phyloP scores from a whole-genome alignment of 768 basidiomycete species.

The Rhizopogon vinicolor region DNA sequence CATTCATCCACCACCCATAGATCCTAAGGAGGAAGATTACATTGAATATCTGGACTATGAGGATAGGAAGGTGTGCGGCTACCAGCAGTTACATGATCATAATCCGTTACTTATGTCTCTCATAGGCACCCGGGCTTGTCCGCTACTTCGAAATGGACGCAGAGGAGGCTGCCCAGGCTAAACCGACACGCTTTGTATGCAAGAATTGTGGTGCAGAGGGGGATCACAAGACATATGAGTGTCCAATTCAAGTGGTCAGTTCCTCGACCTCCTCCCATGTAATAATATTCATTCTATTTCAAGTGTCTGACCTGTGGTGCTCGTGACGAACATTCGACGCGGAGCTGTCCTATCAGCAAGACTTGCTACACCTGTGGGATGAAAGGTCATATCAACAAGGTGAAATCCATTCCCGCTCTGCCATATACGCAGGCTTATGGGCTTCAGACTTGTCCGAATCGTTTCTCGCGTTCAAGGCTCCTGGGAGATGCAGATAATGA shows the following conservation, averaged over 20 bases:
- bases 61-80: slow-evolving; percentile 45
- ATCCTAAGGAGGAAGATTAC: slow-evolving; percentile 56
- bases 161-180: slow-evolving; percentile 33
- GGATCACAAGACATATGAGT: slow-evolving; percentile 63
- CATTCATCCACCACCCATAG: slow-evolving; percentile 33
- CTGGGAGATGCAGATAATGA: slow-evolving; percentile 32
- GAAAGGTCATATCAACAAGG: slow-evolving; percentile 76
- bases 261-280: background rate
- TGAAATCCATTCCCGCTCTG: slow-evolving; percentile 16
- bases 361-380: slow-evolving; percentile 78
- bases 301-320: slow-evolving; percentile 82
- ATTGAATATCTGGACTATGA: slow-evolving; percentile 81
- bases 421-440: background rate
- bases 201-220: slow-evolving; percentile 76
- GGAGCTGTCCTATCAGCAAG: slow-evolving; percentile 77
- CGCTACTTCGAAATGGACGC: slow-evolving; percentile 62
- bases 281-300: background rate
- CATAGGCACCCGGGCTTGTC: slow-evolving; percentile 42
- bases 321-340: slow-evolving; percentile 72
- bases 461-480: slow-evolving; percentile 23
- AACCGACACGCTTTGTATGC: slow-evolving; percentile 53
- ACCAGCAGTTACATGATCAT: background rate
- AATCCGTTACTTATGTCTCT: background rate
- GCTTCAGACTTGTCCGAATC: slow-evolving; percentile 68
- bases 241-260: slow-evolving; percentile 68